These are phyloP conservation scores for Picochlorum sp. DNA, from an alignment of 139 green algal species.

Conservation along the genomic window DNA sequence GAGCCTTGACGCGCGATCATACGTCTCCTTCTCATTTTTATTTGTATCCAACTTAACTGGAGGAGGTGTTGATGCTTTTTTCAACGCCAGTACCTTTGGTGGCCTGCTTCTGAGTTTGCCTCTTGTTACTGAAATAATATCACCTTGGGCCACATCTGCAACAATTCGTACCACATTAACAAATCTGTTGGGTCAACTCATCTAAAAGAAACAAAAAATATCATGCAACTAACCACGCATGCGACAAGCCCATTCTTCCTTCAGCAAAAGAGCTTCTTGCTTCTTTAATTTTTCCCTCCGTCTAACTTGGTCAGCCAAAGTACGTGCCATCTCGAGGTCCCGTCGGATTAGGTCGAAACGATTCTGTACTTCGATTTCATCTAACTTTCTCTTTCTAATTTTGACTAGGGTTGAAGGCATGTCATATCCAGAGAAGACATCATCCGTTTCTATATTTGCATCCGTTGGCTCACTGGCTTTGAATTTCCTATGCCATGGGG, in stretches of 20 bases:
- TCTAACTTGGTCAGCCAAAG: constrained; percentile 33
- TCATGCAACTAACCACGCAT: neutral
- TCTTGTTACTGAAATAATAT: no score
- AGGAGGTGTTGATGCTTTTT: no score
- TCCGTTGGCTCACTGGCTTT: constrained; percentile 3
- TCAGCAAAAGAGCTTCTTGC: constrained; percentile 20
- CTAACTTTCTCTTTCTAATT: constrained; percentile 19
- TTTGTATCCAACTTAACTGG: no score
- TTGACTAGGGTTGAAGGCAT: constrained; percentile 7
- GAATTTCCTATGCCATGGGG: constrained; percentile 25
- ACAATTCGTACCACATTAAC: no score
- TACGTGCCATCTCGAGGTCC: constrained; percentile 29
- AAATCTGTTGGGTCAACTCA: no score
- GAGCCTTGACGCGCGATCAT: no score
- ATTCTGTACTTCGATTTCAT: constrained; percentile 8
- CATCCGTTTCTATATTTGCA: constrained; percentile 1
- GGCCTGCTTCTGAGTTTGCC: no score
- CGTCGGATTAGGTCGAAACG: constrained; percentile 20
- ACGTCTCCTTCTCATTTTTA: no score
- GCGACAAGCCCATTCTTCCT: constrained; percentile 17
- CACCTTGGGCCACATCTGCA: no score
- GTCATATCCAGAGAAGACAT: constrained; percentile 22
- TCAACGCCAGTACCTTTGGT: no score
- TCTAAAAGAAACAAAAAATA: no score
- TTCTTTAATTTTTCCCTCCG: constrained; percentile 33